Evolutionary conservation across 495 filamentous ascomycete species (phyloP), one percentile per base, ranked within the genome.

Genomic region (Talaromyces liani): DNA sequence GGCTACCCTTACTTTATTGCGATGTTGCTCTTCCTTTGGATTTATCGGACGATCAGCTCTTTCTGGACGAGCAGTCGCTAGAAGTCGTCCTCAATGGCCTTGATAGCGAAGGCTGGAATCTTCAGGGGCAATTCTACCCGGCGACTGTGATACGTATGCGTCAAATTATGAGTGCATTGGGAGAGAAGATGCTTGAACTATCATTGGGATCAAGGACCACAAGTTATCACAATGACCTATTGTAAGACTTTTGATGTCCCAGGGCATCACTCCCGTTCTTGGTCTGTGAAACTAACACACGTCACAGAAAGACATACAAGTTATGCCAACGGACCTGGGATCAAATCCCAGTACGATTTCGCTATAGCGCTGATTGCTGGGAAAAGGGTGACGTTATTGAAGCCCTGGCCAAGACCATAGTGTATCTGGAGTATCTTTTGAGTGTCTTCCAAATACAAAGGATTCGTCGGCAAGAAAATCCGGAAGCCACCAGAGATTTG

Each of bases 171-270:
- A 69, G 75, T 1, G 60, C 69, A 3, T 66, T 84, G 1, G 67
- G 75, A 3, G 83, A 85, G 60, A 78, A 83, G 25, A 77, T 86
- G 22, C 71, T 86, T n/a, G 73, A 80, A 49, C 72, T 84, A n/a
- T 77, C 80, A 22, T 65, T 84, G 2, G 75, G 78, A 2, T 70
- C 64, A 33, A 59, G 36, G n/a, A 31, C 57, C 16, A 20, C 12
- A 20, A 51, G 45, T 22, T 62, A 62, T 53, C 25, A 51, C 25
- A 18, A 62, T 56, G 60, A 65, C 33, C 22, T 61, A n/a, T 53
- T 58, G 64, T 65, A 58, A 51, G 58, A 20, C 22, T 53, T 5
- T 10, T 29, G 5, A 56, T 56, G 24, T 41, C 56, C n/a, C 20
- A 14, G 8, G 2, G n/a, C 20, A 16, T 25, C 18, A 45, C 22